A percentile compares a stretch with the other conserved stretches of the same genome.
These are phyloP conservation scores for Phytophthora boehmeriae DNA, from an alignment of 352 stramenopile species.

Conservation along the genomic window DNA sequence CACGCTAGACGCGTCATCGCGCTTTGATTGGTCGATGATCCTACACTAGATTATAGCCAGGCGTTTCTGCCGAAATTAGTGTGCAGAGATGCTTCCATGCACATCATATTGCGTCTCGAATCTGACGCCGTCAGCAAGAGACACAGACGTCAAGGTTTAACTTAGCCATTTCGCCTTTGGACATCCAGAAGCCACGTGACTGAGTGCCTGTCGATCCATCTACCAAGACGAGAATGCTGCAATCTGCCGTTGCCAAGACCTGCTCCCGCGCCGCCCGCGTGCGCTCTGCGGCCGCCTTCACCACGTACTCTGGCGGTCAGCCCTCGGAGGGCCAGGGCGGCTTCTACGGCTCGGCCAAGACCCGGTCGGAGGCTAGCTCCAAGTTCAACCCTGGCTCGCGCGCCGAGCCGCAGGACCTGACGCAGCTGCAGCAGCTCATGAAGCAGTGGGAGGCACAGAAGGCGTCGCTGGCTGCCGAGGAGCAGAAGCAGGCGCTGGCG, in stretches of 20 bases:
- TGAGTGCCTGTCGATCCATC: background rate
- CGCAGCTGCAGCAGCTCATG: slow-evolving; percentile 67
- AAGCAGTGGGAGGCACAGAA: slow-evolving; percentile 53
- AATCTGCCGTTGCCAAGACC: slow-evolving; percentile 26
- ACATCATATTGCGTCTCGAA: background rate
- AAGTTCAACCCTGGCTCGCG: slow-evolving; percentile 70
- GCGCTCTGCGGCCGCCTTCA: slow-evolving; percentile 36
- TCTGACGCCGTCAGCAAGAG: background rate
- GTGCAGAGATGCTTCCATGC: slow-evolving; percentile 4
- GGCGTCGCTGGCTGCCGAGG: slow-evolving; percentile 39
- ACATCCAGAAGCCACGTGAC: background rate
- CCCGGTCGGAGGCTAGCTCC: slow-evolving; percentile 68
- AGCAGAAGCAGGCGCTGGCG: slow-evolving; percentile 46
- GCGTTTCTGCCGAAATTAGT: background rate
- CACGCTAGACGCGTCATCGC: background rate
- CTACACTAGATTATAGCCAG: slow-evolving; percentile 1
- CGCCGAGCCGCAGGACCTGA: slow-evolving; percentile 66
- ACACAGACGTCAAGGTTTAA: background rate
- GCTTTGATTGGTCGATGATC: background rate
- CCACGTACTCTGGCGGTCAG: slow-evolving; percentile 90
- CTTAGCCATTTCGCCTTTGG: slow-evolving; percentile 29
- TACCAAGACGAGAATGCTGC: slow-evolving; percentile 11
- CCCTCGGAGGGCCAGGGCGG: slow-evolving; percentile 89
- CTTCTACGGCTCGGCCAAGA: slow-evolving; percentile 90
- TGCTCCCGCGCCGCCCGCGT: slow-evolving; percentile 20